Percentiles rank a stretch among this genome's conserved stretches.
Conservation (phyloP, 495 filamentous ascomycete genomes). For the Pyronema omphalodes region DNA sequence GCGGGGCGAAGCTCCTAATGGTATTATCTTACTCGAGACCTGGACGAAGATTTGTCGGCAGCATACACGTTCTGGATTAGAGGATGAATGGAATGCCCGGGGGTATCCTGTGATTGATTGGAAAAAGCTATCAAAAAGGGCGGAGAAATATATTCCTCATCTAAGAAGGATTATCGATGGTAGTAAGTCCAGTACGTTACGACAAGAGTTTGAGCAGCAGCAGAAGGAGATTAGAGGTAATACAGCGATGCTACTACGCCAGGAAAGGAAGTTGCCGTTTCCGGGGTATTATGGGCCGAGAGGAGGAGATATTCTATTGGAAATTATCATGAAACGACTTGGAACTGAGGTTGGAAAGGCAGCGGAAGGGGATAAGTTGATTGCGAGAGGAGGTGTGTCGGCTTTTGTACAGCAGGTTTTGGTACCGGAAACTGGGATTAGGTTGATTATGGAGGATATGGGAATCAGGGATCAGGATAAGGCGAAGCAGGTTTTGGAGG, state of each 20-base stretch:
- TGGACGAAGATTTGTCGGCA: slow-evolving; percentile 46
- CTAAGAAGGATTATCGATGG: slow-evolving; percentile 43
- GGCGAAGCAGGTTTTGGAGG: slow-evolving; percentile 49
- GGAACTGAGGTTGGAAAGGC: background rate
- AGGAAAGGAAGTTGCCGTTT: slow-evolving; percentile 26
- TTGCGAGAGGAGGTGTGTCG: slow-evolving; percentile 49
- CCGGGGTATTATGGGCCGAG: slow-evolving; percentile 79
- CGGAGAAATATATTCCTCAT: slow-evolving; percentile 35
- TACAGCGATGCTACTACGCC: slow-evolving; percentile 20
- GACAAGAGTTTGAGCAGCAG: slow-evolving; percentile 38
- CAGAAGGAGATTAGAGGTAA: slow-evolving; percentile 35
- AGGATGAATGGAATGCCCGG: slow-evolving; percentile 39
- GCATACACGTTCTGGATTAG: slow-evolving; percentile 43
- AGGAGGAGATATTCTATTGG: slow-evolving; percentile 46
- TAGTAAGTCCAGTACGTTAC: slow-evolving; percentile 39
- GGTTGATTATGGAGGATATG: slow-evolving; percentile 78
- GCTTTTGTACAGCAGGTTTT: slow-evolving; percentile 70
- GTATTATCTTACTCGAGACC: slow-evolving; percentile 11
- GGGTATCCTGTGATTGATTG: slow-evolving; percentile 72
- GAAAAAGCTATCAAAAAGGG: slow-evolving; percentile 43
- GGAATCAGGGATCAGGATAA: slow-evolving; percentile 35
- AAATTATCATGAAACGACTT: slow-evolving; percentile 25
- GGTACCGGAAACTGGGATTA: slow-evolving; percentile 63
- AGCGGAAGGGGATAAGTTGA: slow-evolving; percentile 7
- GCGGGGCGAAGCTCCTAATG: background rate